Base-by-base conservation (phyloP, 495 filamentous ascomycete species). In the Podospora pseudocomata region DNA sequence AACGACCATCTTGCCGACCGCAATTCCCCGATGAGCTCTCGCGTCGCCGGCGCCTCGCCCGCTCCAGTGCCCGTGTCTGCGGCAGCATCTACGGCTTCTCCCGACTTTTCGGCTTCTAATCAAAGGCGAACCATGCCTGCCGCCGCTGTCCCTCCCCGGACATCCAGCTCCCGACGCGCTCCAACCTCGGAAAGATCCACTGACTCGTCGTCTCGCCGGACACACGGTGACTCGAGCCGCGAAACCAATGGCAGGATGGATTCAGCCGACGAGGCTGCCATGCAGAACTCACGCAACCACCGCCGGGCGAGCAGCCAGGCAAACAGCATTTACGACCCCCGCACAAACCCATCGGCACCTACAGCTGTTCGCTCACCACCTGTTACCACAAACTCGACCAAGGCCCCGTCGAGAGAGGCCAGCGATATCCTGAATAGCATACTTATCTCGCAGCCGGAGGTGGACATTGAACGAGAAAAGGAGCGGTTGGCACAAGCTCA, bases 371-470 rank as follows among this genome's bases (percentile, higher is more conserved):
- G 82, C 65, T 72, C 73, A 58, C 82, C 74, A 66, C 79, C 76
- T 55, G 76, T 65, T 26, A 68, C 68, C 23, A 66, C 64, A 4
- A 68, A 49, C 27, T 75, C 78, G 44, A 80, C 74, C 68, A 86
- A 81, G 54, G 82, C 80, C 32, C 83, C 85, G 4, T 86, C 86
- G 18, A 82, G 87, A 65, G 88, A 91, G 73, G 84, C 87, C 34
- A 88, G 86, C 76, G 86, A 90, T 60, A 87, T 96, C 23, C 88
- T 96, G 68, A 91, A 92, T 73, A 86, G 90, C 54, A 86, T 95
- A 16, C 77, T 93, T 69, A 85, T 94, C 64, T 91, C 90, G 62
- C 92, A 96, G 71, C 91, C 92, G 20, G 84, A 88, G 67, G 88
- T 91, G 28, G 92, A 96, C 74, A 83, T 92, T 62, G 89, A 87